Evolutionary conservation across 2,329 filamentous ascomycete genomes (phyloP).

Genomic region (Aspergillus sp.): DNA sequence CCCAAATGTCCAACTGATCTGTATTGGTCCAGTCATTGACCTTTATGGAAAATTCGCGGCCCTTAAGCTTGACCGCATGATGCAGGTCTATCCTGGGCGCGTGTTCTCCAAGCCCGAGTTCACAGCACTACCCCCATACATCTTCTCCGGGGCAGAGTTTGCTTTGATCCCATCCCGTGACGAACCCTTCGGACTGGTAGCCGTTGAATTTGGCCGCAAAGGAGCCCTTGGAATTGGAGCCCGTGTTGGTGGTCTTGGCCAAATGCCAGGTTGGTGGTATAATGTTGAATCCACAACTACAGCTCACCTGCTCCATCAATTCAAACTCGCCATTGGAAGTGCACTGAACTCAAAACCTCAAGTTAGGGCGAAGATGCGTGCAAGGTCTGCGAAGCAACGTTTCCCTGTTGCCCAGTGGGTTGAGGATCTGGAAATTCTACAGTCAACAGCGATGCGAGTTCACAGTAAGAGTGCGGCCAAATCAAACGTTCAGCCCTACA

Average conservation of each 20-base stretch:
- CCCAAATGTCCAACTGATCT: conserved; percentile 61
- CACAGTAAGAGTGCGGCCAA: conserved; percentile 47
- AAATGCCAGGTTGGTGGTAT: conserved; percentile 72
- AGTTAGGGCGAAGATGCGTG: conserved; percentile 62
- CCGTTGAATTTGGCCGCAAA: conserved; percentile 68
- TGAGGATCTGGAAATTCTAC: conserved; percentile 63
- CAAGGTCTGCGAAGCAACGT: conserved; percentile 63
- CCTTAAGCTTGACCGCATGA: conserved; percentile 63
- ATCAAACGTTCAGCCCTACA: conserved; percentile 31
- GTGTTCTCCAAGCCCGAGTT: conserved; percentile 70
- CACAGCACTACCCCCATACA: conserved; percentile 64
- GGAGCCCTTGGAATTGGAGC: conserved; percentile 67
- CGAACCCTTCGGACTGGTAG: conserved; percentile 68
- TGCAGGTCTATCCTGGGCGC: conserved; percentile 64
- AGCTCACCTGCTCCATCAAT: conserved; percentile 63
- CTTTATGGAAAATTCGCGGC: conserved; percentile 68
- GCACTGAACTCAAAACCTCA: conserved; percentile 59
- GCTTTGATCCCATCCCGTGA: conserved; percentile 68
- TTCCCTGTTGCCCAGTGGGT: conserved; percentile 69
- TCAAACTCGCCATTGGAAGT: conserved; percentile 63
- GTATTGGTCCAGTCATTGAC: conserved; percentile 65
- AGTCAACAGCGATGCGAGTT: conserved; percentile 60
- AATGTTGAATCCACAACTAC: conserved; percentile 66
- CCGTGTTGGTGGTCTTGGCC: conserved; percentile 65
- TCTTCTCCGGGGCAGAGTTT: conserved; percentile 68